Evolutionary conservation across 78 protist species (phyloP), one percentile per base, ranked within the genome.

Genomic region (Speleostelium caveatum): DNA sequence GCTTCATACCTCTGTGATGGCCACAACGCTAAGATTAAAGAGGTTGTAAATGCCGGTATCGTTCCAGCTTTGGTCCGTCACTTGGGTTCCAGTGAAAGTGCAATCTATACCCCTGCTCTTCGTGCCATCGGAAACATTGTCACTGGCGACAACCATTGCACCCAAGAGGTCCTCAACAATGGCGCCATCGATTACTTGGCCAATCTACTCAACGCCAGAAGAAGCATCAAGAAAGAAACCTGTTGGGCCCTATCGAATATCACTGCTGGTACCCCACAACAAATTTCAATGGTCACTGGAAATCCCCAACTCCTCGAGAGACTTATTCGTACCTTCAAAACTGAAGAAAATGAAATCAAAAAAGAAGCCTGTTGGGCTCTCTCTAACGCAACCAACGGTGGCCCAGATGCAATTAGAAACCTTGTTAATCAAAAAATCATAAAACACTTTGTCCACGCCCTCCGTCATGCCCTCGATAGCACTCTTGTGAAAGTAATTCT

Each of bases 361-460:
- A 95, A 96, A 76, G 99, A 99, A 75, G 99, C 99, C 16, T 90
- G 97, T 28, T 99, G 99, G 99, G 98, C 98, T n/a, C 59, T 99
- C 26, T 86, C 98, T 38, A 99, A 99, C 60, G 98, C 97, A 19
- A 94, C 96, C 60, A 72, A 69, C 10, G 53, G 75, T 33, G 26
- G 66, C 0, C 24, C 73, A 30, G n/a, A 69, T 26, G 32, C 45
- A 2, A 59, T 80, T 56, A 17, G 24, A 88, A 42, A 53, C 10
- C 83, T 97, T 38, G 74, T 96, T 51, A 89, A 94, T 74, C 21
- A 61, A 53, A 61, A 77, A 41, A 65, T 77, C 16, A 87, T 98
- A 5, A 94, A 94, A 24, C 56, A 75, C 22, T 94, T 95, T 41
- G 26, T 36, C 36, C 66, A 74, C 2, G 30, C 49, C 10, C 51